These are phyloP conservation scores for Botrytis elliptica DNA, from an alignment of 2,329 filamentous ascomycete genomes.

Conservation along the genomic window DNA sequence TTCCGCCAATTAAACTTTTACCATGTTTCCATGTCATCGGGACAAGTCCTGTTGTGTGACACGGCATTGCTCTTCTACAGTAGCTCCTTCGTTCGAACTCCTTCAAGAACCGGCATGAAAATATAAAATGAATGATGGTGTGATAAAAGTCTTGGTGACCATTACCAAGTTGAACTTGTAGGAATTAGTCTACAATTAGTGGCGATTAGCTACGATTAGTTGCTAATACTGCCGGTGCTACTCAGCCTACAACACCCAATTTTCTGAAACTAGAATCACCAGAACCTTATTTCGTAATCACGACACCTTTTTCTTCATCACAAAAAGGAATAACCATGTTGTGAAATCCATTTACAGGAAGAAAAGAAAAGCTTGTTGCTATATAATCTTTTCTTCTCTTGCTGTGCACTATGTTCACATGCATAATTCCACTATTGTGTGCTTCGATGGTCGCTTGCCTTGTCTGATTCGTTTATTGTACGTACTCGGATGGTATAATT, in stretches of 20 bases:
- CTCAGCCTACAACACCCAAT: not conserved
- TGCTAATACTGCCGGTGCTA: not conserved
- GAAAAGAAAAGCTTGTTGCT: not conserved
- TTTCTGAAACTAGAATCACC: not conserved
- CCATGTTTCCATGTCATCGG: not conserved
- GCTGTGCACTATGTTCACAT: too few species aligned
- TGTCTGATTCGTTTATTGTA: not conserved
- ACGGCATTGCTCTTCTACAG: not conserved
- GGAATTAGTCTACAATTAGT: not conserved
- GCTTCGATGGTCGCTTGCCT: not conserved
- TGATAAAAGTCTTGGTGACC: not conserved
- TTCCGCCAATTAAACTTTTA: constrained; percentile 4
- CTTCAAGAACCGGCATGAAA: not conserved
- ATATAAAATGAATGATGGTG: not conserved
- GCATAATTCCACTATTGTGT: constrained; percentile 1
- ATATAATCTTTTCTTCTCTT: not conserved
- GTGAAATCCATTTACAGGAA: not conserved
- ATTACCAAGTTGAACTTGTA: not conserved
- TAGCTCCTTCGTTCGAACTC: not conserved
- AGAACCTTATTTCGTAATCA: not conserved
- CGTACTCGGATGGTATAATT: not conserved
- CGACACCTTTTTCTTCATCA: not conserved
- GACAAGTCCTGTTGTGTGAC: not conserved
- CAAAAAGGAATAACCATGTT: not conserved
- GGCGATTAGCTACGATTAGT: not conserved